Conservation (phyloP, 2,329 filamentous ascomycete genomes). For the Hyphodiscus sp. region DNA sequence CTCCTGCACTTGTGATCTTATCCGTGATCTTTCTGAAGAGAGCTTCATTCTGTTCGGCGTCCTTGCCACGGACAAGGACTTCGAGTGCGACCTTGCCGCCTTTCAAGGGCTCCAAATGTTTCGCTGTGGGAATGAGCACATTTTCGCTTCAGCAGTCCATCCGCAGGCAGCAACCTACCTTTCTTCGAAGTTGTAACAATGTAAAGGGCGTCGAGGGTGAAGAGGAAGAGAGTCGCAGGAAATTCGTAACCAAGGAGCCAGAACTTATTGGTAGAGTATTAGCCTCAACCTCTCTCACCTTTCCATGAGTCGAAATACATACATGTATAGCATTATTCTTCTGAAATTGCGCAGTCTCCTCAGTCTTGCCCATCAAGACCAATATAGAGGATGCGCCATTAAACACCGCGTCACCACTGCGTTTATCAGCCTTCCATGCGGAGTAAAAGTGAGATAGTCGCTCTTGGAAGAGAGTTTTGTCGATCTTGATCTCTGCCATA, state of each 20-base stretch:
- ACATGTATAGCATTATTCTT: conserved; percentile 98
- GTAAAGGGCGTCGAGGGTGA: conserved; percentile 82
- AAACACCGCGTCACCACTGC: conserved; percentile 78
- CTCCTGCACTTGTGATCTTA: conserved; percentile 79
- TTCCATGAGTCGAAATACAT: conserved; percentile 33
- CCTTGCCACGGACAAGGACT: conserved; percentile 85
- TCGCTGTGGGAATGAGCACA: conserved; percentile 52
- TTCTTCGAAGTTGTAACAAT: conserved; percentile 97
- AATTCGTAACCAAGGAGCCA: conserved; percentile 99
- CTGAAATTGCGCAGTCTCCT: conserved; percentile 78
- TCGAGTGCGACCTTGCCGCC: conserved; percentile 89
- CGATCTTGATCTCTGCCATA: conserved; percentile 82
- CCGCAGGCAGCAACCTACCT: conserved; percentile 45
- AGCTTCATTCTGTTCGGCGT: conserved; percentile 85
- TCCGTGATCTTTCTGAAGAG: conserved; percentile 79
- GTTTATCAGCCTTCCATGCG: conserved; percentile 95
- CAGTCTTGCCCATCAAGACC: conserved; percentile 90
- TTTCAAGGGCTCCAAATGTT: conserved; percentile 87
- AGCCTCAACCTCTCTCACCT: conserved; percentile 1
- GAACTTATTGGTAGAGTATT: conserved; percentile 52
- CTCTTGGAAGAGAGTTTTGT: conserved; percentile 89
- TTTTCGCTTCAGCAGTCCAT: not conserved
- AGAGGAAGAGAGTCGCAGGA: conserved; percentile 86
- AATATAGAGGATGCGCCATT: conserved; percentile 80
- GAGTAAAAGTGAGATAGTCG: conserved; percentile 80